Base-by-base conservation (phyloP, 306 rosid genomes). In the Cucumis sativus region DNA sequence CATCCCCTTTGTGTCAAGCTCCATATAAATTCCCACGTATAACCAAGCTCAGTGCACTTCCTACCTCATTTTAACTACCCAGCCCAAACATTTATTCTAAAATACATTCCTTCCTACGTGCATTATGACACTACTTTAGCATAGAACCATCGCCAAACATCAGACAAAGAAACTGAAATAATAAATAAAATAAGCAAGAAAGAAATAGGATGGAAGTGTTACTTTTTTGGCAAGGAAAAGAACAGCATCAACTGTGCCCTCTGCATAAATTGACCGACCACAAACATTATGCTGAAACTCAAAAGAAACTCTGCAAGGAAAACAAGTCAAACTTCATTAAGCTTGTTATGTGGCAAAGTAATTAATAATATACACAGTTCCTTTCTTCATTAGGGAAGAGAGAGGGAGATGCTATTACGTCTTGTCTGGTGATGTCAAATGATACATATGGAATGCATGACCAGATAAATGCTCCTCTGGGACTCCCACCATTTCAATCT, bases 261-360 rank as follows among this genome's bases (percentile, higher is more conserved):
- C 97, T 0, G 97, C 98, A 72, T 92, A 94, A 74, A 94, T 94
- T 64, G 98, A 94, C 81, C 97, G 87, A 82, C 98, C 98, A 77
- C 97, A 91, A 61, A 92, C 98, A 66, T 94, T 94, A 78, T 94
- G 98, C 82, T 94, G 97, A 79, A 92, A 95, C 89, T 95, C 98
- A 20, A 95, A 95, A 68, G 97, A 83, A 79, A 95, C 97, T 66
- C 99, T 92, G 92, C 91, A 47, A 75, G 21, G 65, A 69, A 80
- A 45, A 72, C 55, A 67, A 76, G 16, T 40, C 51, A 70, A 47
- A 16, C 47, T n/a, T 80, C 30, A 61, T 37, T 25, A 78, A 76
- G 43, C 23, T 0, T 6, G 12, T 69, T 15, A 49, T 8, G 16
- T 47, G 58, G 40, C 37, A 69, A 74, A 33, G 20, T 52, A 33